Base-by-base conservation (phyloP, 306 rosid genomes). In the Senna tora region DNA sequence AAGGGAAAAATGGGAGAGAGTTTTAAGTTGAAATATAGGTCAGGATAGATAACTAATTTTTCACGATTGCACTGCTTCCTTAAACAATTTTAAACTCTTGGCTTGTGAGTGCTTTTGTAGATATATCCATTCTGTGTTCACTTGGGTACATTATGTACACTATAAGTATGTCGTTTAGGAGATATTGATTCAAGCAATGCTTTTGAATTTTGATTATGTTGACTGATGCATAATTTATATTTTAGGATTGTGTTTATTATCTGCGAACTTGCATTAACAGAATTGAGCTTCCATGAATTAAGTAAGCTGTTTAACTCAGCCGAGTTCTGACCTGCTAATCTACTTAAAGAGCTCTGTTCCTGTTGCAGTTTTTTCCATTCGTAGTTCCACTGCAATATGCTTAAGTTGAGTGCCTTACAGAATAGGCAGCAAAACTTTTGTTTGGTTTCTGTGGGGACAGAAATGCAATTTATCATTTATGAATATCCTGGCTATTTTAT, bases 1-100 rank as follows among this genome's bases (percentile, higher is more conserved):
- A 39, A 38, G 58, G 58, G 47, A 55, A 34, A 49, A 32, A 50
- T 17, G 50, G 63, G 6, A 14, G 33, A 69, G 66, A 55, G 65
- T 42, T 75, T 30, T 28, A 42, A 50, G 13, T 57, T 42, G 39
- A 13, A 32, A 17, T 43, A 46, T 58, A 5, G 51, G 30, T 1
- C 51, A 13, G 17, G 34, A 25, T 5, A 12, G 38, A 12, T 22
- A 25, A 25, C 25, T 55, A 12, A 1, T 16, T 70, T 33, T 56
- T 17, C 46, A 33, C 7, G 54, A 39, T 54, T 63, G 11, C 17
- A 63, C 49, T 63, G 46, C 45, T 33, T 16, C 64, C 10, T 15
- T 1, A 28, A 5, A 28, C 28, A 3, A 5, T 56, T 56, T 22
- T 58, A 15, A 58, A 58, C 41, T 36, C 4, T 60, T 60, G 7